A percentile compares a stretch with the other conserved stretches of the same genome.
Conservation (phyloP, 345 rosid species). For the Cardamine occulta region DNA sequence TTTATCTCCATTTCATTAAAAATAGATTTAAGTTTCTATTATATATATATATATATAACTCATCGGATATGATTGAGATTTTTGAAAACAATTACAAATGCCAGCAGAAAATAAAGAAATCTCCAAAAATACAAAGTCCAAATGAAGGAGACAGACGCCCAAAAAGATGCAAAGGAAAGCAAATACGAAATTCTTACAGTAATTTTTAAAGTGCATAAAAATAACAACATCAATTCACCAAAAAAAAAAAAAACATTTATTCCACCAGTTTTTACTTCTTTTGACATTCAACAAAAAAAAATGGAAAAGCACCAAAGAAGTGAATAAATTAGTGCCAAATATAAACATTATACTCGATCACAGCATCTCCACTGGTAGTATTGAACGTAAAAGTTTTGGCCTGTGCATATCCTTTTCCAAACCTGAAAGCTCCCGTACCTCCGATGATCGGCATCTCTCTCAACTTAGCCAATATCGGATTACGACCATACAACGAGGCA, state of each 20-base stretch:
- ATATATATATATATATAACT: no score
- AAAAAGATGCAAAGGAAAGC: no score
- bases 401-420: conserved; percentile 56
- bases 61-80: no score
- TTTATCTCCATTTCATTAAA: no score
- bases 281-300: neutral
- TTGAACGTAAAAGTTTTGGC: conserved; percentile 46
- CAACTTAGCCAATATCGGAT: conserved; percentile 32
- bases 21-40: no score
- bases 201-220: neutral
- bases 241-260: neutral
- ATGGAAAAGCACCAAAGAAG: neutral
- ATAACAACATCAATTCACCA: neutral
- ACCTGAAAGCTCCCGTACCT: conserved; percentile 57
- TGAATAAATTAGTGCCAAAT: neutral
- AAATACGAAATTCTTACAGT: neutral
- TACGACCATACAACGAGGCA: conserved; percentile 47
- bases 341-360: conserved; percentile 56
- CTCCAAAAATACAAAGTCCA: no score
- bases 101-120: no score
- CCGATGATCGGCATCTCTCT: conserved; percentile 67
- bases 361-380: conserved; percentile 45
- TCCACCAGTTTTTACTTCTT: neutral
- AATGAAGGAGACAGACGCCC: no score
- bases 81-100: no score